Percentiles rank a stretch among this genome's conserved stretches.
Conservation (phyloP, 306 rosid genomes). For the Adenanthera pavonina region DNA sequence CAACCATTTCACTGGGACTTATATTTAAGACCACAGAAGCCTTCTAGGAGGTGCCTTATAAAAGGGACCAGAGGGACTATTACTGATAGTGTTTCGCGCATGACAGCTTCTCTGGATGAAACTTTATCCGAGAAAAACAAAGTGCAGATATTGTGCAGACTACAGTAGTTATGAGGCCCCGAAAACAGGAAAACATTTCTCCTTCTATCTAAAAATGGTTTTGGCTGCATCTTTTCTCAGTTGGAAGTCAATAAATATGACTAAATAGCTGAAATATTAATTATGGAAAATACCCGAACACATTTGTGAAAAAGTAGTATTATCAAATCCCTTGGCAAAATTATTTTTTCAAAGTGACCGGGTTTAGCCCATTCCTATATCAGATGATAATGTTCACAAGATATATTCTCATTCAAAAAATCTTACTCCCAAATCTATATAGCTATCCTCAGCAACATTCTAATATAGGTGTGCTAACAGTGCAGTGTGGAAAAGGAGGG, state of each 20-base stretch:
- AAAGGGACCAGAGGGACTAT: too few relatives aligned
- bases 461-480: conserved; percentile 3
- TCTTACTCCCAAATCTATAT: neutral
- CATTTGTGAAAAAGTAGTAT: neutral
- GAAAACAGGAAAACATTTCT: neutral
- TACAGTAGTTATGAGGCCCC: neutral
- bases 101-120: neutral
- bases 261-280: neutral
- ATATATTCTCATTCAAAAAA: neutral
- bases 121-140: neutral
- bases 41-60: too few relatives aligned
- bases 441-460: neutral
- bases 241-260: neutral
- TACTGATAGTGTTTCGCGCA: neutral
- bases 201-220: neutral
- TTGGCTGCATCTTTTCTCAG: neutral
- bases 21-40: too few relatives aligned
- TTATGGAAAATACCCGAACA: neutral
- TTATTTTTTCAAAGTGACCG: too few relatives aligned
- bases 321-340: too few relatives aligned
- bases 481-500: neutral
- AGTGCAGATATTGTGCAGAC: neutral
- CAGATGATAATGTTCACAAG: neutral
- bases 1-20: too few relatives aligned
- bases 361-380: neutral